Base-by-base conservation (phyloP, 2,329 filamentous ascomycete genomes). In the Alternaria triticina region DNA sequence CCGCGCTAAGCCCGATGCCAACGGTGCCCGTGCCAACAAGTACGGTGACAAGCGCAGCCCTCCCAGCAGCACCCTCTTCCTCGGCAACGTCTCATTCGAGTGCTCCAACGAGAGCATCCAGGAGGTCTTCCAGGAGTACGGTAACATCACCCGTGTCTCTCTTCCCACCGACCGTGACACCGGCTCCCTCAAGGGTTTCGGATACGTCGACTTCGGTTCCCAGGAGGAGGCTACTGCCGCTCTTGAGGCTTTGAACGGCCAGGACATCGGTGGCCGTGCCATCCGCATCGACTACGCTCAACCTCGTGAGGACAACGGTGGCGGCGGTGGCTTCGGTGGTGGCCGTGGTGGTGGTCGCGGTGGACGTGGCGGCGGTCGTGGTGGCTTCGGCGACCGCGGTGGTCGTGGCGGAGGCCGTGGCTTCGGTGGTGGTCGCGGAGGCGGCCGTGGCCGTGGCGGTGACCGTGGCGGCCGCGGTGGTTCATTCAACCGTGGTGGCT, bases 21-120 rank as follows among this genome's bases (percentile, higher is more conserved):
- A 68, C 64, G 83, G 82, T 75, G 81, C 84, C 67, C 88, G 90
- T 67, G 88, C 89, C 69, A 83, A 85, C 72, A 86, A 88, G 77
- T 95, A 90, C 79, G 94, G 94, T 69, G 94, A 97, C 81, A 86
- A 88, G 72, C 84, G 90, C 77, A 94, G 91, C 85, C 88, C 91
- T 67, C 90, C 92, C 79, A 92, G 89, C 79, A 91, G 94, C 71
- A 97, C 94, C 45, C 87, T 97, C 64, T 97, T 96, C 82, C 89
- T 97, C 70, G 94, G 94, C 75, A 97, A 97, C 86, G 84, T 97
- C 70, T 90, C 92, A 54, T 97, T 96, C 83, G 89, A 92, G 69
- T 89, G 90, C 74, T 89, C 91, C 75, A 91, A 96, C 84, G 91
- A 94, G 59, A 83, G 85, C 69, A 86, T 97, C 71, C 86, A 86